Conservation (phyloP, 805 yeast genomes). For the Candida cerambycidarum region DNA sequence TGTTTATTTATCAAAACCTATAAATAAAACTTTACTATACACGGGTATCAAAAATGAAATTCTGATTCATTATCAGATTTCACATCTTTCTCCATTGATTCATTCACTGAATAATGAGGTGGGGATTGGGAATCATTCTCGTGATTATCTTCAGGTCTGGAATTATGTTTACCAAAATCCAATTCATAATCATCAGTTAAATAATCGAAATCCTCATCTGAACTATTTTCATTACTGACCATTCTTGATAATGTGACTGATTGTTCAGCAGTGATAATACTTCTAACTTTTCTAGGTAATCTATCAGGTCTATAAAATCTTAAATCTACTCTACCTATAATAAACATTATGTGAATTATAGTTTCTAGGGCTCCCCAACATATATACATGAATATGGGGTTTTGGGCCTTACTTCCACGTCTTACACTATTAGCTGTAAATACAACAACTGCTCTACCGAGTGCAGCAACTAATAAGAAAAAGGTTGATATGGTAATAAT, state of each 20-base stretch:
- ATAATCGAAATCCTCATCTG: conserved; percentile 10
- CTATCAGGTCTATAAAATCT: conserved; percentile 77
- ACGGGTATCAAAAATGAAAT: conserved; percentile 11
- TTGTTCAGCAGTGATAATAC: conserved; percentile 41
- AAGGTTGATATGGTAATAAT: conserved; percentile 47
- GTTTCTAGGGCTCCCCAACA: conserved; percentile 67
- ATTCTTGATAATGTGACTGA: conserved; percentile 15
- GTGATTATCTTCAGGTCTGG: too few relatives aligned
- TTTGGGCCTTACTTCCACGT: conserved; percentile 24
- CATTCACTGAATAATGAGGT: conserved; percentile 9
- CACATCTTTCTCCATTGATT: neutral
- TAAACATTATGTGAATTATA: conserved; percentile 51
- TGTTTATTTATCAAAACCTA: too few relatives aligned
- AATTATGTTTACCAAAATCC: neutral
- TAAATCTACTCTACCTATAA: conserved; percentile 66
- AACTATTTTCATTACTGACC: conserved; percentile 13
- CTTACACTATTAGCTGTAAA: conserved; percentile 28
- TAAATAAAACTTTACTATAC: too few relatives aligned
- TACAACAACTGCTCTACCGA: conserved; percentile 49
- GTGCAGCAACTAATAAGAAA: conserved; percentile 48
- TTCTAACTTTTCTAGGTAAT: conserved; percentile 37
- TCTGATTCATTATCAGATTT: conserved; percentile 5
- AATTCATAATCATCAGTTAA: conserved; percentile 4
- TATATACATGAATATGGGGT: conserved; percentile 61
- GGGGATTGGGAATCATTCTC: conserved; percentile 2